These are phyloP conservation scores for Spizellomyces punctatus DNA, from an alignment of 192 early-diverging fungal genomes.

Conservation along the genomic window DNA sequence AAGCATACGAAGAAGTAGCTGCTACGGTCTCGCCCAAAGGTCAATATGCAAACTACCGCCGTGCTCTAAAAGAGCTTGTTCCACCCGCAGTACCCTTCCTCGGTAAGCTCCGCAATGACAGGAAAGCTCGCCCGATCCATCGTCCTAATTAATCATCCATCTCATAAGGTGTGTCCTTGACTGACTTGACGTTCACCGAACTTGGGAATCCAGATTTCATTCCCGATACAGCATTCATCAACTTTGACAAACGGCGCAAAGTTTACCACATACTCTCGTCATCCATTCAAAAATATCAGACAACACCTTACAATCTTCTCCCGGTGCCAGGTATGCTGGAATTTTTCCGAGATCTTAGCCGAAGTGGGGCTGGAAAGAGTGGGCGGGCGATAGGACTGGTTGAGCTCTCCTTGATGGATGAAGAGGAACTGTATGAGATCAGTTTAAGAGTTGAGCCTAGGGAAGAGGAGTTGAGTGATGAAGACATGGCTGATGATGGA, in stretches of 20 bases:
- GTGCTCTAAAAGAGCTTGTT: constrained; percentile 51
- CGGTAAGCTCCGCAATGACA: constrained; percentile 32
- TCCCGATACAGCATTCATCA: constrained; percentile 53
- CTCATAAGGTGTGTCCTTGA: constrained; percentile 52
- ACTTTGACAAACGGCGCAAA: constrained; percentile 65
- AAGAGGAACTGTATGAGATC: constrained; percentile 47
- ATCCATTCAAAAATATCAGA: constrained; percentile 53
- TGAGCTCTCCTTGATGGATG: constrained; percentile 25
- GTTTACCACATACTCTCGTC: constrained; percentile 40
- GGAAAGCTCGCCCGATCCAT: neutral
- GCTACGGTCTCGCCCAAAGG: constrained; percentile 53
- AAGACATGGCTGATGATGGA: neutral
- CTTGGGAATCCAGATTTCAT: constrained; percentile 56
- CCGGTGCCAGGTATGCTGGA: constrained; percentile 37
- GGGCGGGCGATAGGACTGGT: constrained; percentile 1
- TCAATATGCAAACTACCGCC: constrained; percentile 62
- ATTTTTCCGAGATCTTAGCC: constrained; percentile 28
- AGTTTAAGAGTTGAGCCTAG: constrained; percentile 48
- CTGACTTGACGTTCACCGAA: constrained; percentile 60
- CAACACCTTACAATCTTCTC: constrained; percentile 29
- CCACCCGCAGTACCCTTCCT: constrained; percentile 57
- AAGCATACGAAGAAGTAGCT: constrained; percentile 45
- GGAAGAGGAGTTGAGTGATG: constrained; percentile 45
- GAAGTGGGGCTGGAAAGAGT: neutral
- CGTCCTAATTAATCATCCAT: constrained; percentile 13